Percentiles rank a stretch among this genome's conserved stretches.
Evolutionary conservation across 2,329 filamentous ascomycete species (phyloP).

Genomic region (Claviceps quebecensis): DNA sequence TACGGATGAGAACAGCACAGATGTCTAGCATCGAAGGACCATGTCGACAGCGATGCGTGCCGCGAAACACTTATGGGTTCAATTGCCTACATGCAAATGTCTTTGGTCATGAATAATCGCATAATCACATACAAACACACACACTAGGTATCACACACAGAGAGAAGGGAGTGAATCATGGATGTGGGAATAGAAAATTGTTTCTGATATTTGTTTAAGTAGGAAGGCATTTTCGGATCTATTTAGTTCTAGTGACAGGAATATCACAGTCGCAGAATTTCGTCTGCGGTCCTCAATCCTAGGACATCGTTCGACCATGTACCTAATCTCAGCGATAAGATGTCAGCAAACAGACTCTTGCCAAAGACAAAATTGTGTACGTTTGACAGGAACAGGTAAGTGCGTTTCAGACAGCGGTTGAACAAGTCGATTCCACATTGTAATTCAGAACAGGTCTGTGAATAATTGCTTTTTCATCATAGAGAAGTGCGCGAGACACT

Average conservation of each 20-base stretch:
- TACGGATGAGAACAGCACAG: conserved; percentile 38
- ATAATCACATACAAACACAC: too few species aligned
- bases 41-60: not conserved
- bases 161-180: not conserved
- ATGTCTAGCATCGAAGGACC: conserved; percentile 25
- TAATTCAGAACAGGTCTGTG: conserved; percentile 77
- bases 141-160: too few species aligned
- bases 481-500: not conserved
- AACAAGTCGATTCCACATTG: conserved; percentile 57
- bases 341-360: conserved; percentile 1
- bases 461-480: conserved; percentile 59
- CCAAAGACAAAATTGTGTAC: not conserved
- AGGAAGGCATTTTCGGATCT: not conserved
- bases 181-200: too few species aligned
- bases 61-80: too few species aligned
- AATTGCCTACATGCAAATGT: too few species aligned
- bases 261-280: too few species aligned
- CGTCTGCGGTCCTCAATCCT: not conserved
- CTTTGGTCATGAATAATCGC: too few species aligned
- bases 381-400: not conserved
- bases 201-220: too few species aligned
- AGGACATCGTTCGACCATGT: not conserved
- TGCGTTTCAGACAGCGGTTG: conserved; percentile 65
- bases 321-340: not conserved
- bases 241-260: not conserved